phyloP scores from a whole-genome alignment of 257 asterid genomes.

The Galeopsis tetrahit region DNA sequence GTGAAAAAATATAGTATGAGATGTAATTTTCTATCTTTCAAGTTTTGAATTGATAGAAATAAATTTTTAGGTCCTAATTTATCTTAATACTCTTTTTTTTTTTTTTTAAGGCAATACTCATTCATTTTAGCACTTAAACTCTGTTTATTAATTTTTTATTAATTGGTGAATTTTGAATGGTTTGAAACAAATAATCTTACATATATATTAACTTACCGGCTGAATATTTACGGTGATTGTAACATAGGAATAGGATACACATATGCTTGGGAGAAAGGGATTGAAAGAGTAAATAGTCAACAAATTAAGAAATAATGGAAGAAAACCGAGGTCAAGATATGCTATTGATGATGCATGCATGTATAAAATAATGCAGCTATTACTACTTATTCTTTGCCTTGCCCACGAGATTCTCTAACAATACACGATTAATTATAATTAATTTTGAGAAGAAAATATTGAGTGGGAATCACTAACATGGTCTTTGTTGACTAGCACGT shows the following conservation, averaged over 20 bases:
- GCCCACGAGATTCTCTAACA: slow-evolving; percentile 38
- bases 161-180: too few relatives aligned
- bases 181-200: too few relatives aligned
- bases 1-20: too few relatives aligned
- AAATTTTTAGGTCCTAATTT: too few relatives aligned
- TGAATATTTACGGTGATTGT: too few relatives aligned
- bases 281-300: background rate
- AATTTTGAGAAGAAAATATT: slow-evolving; percentile 24
- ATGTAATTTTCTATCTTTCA: too few relatives aligned
- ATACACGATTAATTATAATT: slow-evolving; percentile 19
- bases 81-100: too few relatives aligned
- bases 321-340: slow-evolving; percentile 32
- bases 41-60: too few relatives aligned
- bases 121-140: too few relatives aligned
- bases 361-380: slow-evolving; percentile 12
- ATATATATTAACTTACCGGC: too few relatives aligned
- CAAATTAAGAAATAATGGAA: background rate
- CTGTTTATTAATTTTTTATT: too few relatives aligned
- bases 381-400: slow-evolving; percentile 24
- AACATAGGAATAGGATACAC: background rate
- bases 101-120: too few relatives aligned
- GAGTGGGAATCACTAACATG: slow-evolving; percentile 50
- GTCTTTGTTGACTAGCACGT: slow-evolving; percentile 56
- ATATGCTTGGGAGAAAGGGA: slow-evolving; percentile 6
- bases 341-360: background rate